These are phyloP conservation scores for Fusarium denticulatum DNA, from an alignment of 2,329 filamentous ascomycete species.

Conservation along the genomic window DNA sequence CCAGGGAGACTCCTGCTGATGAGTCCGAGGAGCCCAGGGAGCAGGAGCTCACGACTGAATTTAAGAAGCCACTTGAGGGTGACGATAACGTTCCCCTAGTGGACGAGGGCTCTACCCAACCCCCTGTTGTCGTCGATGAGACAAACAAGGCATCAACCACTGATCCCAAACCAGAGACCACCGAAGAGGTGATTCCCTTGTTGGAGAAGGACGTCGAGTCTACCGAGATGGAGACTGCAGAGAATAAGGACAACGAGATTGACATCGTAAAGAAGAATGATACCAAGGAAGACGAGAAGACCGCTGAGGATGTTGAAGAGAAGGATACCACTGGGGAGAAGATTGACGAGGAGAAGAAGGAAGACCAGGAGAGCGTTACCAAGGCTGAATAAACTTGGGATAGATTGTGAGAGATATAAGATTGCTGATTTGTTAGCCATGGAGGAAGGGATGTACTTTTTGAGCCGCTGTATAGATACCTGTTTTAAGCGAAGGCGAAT, in stretches of 20 bases:
- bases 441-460: slow-evolving; percentile 35
- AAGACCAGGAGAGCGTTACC: slow-evolving; percentile 8
- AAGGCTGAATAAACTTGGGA: slow-evolving; percentile 24
- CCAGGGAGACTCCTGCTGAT: not conserved
- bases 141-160: slow-evolving; percentile 1
- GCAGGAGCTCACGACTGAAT: not conserved
- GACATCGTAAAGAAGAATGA: slow-evolving; percentile 12
- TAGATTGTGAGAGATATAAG: slow-evolving; percentile 32
- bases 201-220: slow-evolving; percentile 21
- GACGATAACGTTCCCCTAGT: slow-evolving; percentile 17
- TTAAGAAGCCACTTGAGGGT: slow-evolving; percentile 9
- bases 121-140: slow-evolving; percentile 12
- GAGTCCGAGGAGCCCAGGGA: slow-evolving; percentile 7
- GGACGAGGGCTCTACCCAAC: slow-evolving; percentile 20
- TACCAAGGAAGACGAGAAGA: slow-evolving; percentile 10
- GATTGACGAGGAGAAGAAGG: slow-evolving; percentile 19
- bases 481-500: slow-evolving; percentile 48
- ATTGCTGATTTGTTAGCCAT: slow-evolving; percentile 31
- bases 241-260: slow-evolving; percentile 5
- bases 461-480: slow-evolving; percentile 45
- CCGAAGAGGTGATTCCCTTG: slow-evolving; percentile 16
- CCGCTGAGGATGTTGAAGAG: slow-evolving; percentile 8
- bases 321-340: slow-evolving; percentile 21
- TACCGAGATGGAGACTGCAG: not conserved
- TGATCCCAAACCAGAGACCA: slow-evolving; percentile 9